These are phyloP conservation scores for Teunomyces kruisii DNA, from an alignment of 805 yeast genomes.

Conservation along the genomic window DNA sequence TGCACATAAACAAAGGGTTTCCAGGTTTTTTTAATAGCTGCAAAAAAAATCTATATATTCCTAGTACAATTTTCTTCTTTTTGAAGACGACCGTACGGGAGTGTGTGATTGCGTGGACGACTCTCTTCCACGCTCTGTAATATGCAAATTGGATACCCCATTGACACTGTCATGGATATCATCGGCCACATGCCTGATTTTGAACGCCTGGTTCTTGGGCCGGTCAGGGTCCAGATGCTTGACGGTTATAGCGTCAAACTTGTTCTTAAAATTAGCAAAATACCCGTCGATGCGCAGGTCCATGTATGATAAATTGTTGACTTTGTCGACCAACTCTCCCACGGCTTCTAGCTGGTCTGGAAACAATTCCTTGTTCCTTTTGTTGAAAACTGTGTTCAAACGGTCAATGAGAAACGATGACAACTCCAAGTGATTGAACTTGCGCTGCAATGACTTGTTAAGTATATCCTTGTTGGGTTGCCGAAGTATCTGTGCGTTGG, in stretches of 20 bases:
- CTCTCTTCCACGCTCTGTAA: constrained; percentile 3
- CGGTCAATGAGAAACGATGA: neutral
- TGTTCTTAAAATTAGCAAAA: neutral
- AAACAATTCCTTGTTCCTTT: constrained; percentile 6
- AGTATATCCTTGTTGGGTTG: neutral
- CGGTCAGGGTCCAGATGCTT: constrained; percentile 4
- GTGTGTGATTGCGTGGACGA: neutral
- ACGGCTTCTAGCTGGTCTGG: constrained; percentile 2
- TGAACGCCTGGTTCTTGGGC: constrained; percentile 17
- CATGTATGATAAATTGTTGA: neutral
- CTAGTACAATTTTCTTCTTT: constrained; percentile 7
- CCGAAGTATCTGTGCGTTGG: neutral
- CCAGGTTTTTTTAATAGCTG: neutral
- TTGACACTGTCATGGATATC: constrained; percentile 16
- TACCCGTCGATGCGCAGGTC: neutral
- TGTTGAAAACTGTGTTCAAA: constrained; percentile 6
- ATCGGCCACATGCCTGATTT: constrained; percentile 17
- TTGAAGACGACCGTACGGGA: constrained; percentile 5
- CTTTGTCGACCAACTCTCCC: neutral
- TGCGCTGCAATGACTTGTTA: constrained; percentile 3
- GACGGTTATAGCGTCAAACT: neutral
- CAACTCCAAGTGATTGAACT: constrained; percentile 2
- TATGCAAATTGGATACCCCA: constrained; percentile 14
- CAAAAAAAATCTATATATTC: neutral
- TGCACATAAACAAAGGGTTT: neutral